Evolutionary conservation across 768 basidiomycete species (phyloP), one percentile per base, ranked within the genome.

Genomic region (Tylopilus sp.): DNA sequence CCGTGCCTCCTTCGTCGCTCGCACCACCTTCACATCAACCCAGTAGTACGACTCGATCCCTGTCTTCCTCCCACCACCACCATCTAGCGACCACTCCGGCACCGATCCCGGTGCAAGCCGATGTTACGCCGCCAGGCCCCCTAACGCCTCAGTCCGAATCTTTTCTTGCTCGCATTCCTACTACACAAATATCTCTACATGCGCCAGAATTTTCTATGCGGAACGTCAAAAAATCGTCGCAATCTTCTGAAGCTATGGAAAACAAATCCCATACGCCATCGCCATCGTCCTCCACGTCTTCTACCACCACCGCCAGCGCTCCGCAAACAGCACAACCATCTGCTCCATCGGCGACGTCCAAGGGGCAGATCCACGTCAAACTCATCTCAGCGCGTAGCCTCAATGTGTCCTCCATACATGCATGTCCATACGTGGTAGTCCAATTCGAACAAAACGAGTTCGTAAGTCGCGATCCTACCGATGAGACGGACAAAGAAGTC

Each of bases 361-460:
- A 71, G 62, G 89, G 89, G 53, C 92, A 94, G 71, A 86, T 99
- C 48, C 91, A 91, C 62, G 88, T 99, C 71, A 98, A 98, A 72
- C 83, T 99, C 66, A 92, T 99, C 70, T 85, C 87, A 58, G 97
- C 91, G 12, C 82, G 91, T 43, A 81, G 79, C 10, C 85, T 99
- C 67, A 84, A 84, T 57, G 86, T 93, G 47, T 77, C 78, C 40
- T 79, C 83, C 13, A 61, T 79, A 39, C 67, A 75, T 55, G 83
- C 88, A 4, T 77, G 83, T 0, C 91, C 94, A 17, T 98, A 99
- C 68, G 90, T 94, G 61, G 95, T 98, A 68, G 94, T 95, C 59
- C 89, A 94, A 70, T 99, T 98, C 71, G 97, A 99, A 75, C 90
- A 98, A 71, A 98, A 93, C 78, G 97, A 99, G 72, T 99, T 98